These are phyloP conservation scores for Endoconidiophora laricicola DNA, from an alignment of 2,329 filamentous ascomycete species.

Conservation along the genomic window DNA sequence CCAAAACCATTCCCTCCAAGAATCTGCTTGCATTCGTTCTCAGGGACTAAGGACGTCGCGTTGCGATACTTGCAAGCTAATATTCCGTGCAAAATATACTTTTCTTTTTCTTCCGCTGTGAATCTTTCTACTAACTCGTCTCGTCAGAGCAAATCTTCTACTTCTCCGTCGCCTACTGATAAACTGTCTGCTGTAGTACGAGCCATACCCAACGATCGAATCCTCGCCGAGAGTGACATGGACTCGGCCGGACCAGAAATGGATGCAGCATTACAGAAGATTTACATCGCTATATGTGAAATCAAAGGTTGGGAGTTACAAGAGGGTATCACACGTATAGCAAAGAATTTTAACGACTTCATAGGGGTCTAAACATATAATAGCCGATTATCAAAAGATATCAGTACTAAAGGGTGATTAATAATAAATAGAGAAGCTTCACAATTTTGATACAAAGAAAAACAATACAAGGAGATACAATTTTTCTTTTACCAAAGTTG, in stretches of 20 bases:
- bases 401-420: slow-evolving; percentile 8
- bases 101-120: slow-evolving; percentile 74
- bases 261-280: slow-evolving; percentile 60
- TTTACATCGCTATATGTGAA: slow-evolving; percentile 58
- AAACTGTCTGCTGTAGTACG: slow-evolving; percentile 49
- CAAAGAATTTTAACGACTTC: slow-evolving; percentile 62
- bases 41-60: slow-evolving; percentile 56
- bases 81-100: slow-evolving; percentile 63
- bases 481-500: background rate
- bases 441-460: background rate
- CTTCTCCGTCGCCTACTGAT: slow-evolving; percentile 16
- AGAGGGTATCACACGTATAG: slow-evolving; percentile 51
- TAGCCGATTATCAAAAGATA: slow-evolving; percentile 5
- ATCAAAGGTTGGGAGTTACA: slow-evolving; percentile 63
- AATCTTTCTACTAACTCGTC: slow-evolving; percentile 38
- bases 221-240: slow-evolving; percentile 82
- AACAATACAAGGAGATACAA: slow-evolving; percentile 1
- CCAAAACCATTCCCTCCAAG: slow-evolving; percentile 63
- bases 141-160: background rate
- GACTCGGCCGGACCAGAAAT: slow-evolving; percentile 67
- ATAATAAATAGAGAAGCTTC: slow-evolving; percentile 1
- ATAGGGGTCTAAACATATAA: slow-evolving; percentile 20
- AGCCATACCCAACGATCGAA: slow-evolving; percentile 55
- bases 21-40: slow-evolving; percentile 89
- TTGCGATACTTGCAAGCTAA: slow-evolving; percentile 59